Evolutionary conservation across 2,329 filamentous ascomycete species (phyloP).

Genomic region (Calonectria pseudoturangicola): DNA sequence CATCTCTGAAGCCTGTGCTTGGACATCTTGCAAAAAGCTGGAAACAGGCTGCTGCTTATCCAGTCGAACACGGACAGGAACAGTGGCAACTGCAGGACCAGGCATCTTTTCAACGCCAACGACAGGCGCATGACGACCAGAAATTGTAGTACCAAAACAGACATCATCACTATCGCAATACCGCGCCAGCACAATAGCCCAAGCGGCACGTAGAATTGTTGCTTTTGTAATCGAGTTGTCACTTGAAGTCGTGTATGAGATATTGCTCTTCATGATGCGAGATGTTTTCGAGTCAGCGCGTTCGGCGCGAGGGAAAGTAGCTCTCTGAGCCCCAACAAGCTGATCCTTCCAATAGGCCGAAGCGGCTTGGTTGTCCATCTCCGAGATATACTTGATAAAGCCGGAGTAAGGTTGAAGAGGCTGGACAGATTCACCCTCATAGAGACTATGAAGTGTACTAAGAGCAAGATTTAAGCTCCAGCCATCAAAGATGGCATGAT

Average conservation of each 20-base stretch:
- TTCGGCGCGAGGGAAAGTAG: conserved; percentile 1
- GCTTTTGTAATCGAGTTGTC: conserved; percentile 4
- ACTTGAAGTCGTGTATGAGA: neutral
- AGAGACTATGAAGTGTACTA: neutral
- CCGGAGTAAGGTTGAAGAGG: neutral
- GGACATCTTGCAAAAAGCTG: conserved; percentile 16
- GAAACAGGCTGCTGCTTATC: conserved; percentile 1
- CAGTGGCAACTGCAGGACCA: conserved; percentile 28
- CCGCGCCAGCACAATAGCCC: conserved; percentile 18
- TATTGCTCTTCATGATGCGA: conserved; percentile 4
- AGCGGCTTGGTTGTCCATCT: neutral
- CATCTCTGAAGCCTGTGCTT: conserved; percentile 21
- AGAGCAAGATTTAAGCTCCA: conserved; percentile 23
- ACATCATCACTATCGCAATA: conserved; percentile 22
- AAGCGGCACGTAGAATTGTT: conserved; percentile 20
- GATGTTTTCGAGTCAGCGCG: neutral
- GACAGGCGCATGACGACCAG: conserved; percentile 26
- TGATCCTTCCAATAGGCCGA: conserved; percentile 1
- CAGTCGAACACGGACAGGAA: conserved; percentile 12
- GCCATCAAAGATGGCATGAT: conserved; percentile 18
- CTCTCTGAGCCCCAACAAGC: conserved; percentile 10
- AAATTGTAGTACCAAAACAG: conserved; percentile 16
- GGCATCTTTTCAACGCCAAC: conserved; percentile 22
- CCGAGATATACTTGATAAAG: conserved; percentile 7
- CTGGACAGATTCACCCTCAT: neutral